These are phyloP conservation scores for Colletotrichum musae DNA, from an alignment of 2,329 filamentous ascomycete genomes.

Conservation along the genomic window DNA sequence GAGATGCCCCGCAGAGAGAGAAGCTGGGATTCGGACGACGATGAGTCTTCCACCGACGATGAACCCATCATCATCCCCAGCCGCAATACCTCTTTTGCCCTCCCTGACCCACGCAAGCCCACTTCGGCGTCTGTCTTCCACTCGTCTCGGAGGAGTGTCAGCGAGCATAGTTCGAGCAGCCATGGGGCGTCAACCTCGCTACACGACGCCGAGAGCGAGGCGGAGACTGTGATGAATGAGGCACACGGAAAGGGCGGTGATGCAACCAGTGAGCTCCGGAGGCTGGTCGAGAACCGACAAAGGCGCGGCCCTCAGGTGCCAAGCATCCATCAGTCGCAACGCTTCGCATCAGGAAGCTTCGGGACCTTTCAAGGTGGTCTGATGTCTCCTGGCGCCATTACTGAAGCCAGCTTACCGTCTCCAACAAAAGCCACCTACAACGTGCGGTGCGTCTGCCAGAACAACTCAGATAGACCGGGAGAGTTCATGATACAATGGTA, in stretches of 20 bases:
- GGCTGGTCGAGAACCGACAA: slow-evolving; percentile 68
- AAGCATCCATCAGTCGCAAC: slow-evolving; percentile 38
- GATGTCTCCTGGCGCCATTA: slow-evolving; percentile 67
- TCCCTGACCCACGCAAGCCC: slow-evolving; percentile 68
- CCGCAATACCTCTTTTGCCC: slow-evolving; percentile 70
- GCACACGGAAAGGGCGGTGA: slow-evolving; percentile 62
- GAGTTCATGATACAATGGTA: slow-evolving; percentile 77
- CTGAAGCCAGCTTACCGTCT: slow-evolving; percentile 63
- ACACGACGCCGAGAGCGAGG: slow-evolving; percentile 68
- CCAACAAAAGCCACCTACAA: slow-evolving; percentile 59
- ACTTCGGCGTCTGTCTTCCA: slow-evolving; percentile 63
- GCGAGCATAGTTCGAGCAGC: slow-evolving; percentile 64
- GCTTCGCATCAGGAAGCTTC: slow-evolving; percentile 50
- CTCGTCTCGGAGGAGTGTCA: slow-evolving; percentile 62
- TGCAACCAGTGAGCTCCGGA: slow-evolving; percentile 72
- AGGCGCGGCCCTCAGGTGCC: slow-evolving; percentile 52
- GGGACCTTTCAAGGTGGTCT: slow-evolving; percentile 53
- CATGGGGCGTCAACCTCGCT: slow-evolving; percentile 48
- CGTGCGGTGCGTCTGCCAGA: slow-evolving; percentile 71
- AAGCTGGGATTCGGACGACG: slow-evolving; percentile 64
- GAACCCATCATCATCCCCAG: slow-evolving; percentile 77
- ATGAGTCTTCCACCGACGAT: slow-evolving; percentile 73
- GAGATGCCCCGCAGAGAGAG: slow-evolving; percentile 48
- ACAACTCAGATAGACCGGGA: slow-evolving; percentile 58
- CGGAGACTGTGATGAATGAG: slow-evolving; percentile 70